A percentile compares a stretch with the other conserved stretches of the same genome.
These are phyloP conservation scores for Paramecium biaurelia DNA, from an alignment of 73 alveolate species.

Conservation along the genomic window DNA sequence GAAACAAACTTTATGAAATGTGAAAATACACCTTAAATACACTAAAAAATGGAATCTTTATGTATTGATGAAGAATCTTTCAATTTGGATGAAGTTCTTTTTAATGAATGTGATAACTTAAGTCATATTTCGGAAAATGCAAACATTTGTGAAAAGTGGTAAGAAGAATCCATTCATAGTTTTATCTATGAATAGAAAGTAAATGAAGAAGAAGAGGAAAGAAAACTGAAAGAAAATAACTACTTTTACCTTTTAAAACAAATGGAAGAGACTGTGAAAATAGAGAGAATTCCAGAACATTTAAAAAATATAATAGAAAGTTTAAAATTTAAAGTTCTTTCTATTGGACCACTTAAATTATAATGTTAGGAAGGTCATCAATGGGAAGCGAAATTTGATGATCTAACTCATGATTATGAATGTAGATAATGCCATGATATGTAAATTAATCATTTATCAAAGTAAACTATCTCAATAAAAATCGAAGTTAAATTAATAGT, in stretches of 20 bases:
- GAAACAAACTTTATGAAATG: not conserved
- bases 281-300: constrained; percentile 34
- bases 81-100: constrained; percentile 42
- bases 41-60: not conserved
- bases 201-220: constrained; percentile 9
- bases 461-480: not conserved
- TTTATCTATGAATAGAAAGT: not conserved
- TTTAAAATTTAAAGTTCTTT: not conserved
- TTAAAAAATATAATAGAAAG: not conserved
- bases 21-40: not conserved
- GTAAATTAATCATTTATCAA: not conserved
- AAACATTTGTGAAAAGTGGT: constrained; percentile 31
- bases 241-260: not conserved
- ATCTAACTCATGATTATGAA: not conserved
- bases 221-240: not conserved
- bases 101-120: constrained; percentile 1
- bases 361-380: not conserved
- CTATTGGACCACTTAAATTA: constrained; percentile 1
- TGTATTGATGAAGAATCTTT: constrained; percentile 29
- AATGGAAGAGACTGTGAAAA: constrained; percentile 6
- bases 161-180: constrained; percentile 15
- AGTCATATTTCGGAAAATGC: constrained; percentile 47
- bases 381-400: constrained; percentile 12
- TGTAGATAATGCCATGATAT: not conserved
- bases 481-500: not conserved